phyloP scores from a whole-genome alignment of 2,329 filamentous ascomycete species.

The Sporothrix pallida region DNA sequence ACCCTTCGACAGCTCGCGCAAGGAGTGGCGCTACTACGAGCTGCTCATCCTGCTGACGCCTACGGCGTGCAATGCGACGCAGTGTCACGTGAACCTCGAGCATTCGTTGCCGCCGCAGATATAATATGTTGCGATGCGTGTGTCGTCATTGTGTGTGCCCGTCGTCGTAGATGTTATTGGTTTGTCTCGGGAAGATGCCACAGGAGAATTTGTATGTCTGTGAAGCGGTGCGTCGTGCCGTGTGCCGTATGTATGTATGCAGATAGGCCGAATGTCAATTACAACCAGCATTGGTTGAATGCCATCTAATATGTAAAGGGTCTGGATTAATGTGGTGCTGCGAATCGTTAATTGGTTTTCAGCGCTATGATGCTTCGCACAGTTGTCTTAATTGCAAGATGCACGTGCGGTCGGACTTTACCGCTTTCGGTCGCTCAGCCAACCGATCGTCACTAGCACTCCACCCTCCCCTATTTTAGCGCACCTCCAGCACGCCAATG shows the following conservation, averaged over 20 bases:
- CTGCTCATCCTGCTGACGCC: conserved; percentile 2
- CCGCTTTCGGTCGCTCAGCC: conserved; percentile 30
- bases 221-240: too few relatives aligned
- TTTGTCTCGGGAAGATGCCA: background rate
- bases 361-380: background rate
- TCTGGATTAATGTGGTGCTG: background rate
- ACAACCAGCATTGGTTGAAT: background rate
- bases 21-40: conserved; percentile 22
- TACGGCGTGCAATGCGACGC: background rate
- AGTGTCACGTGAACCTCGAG: background rate
- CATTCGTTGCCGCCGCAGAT: conserved; percentile 23
- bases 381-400: background rate
- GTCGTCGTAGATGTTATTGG: background rate
- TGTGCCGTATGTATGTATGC: background rate
- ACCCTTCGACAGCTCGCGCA: conserved; percentile 5
- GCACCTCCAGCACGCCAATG: background rate
- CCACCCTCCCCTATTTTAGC: conserved; percentile 21
- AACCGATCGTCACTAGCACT: conserved; percentile 12
- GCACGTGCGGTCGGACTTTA: background rate
- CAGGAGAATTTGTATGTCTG: background rate
- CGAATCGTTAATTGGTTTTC: background rate
- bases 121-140: background rate
- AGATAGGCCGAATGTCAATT: background rate
- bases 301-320: background rate
- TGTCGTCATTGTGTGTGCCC: background rate